Percentiles rank a stretch among this genome's conserved stretches.
Conservation (phyloP, 108 stramenopile genomes). For the Pseudonitzschia pungens region DNA sequence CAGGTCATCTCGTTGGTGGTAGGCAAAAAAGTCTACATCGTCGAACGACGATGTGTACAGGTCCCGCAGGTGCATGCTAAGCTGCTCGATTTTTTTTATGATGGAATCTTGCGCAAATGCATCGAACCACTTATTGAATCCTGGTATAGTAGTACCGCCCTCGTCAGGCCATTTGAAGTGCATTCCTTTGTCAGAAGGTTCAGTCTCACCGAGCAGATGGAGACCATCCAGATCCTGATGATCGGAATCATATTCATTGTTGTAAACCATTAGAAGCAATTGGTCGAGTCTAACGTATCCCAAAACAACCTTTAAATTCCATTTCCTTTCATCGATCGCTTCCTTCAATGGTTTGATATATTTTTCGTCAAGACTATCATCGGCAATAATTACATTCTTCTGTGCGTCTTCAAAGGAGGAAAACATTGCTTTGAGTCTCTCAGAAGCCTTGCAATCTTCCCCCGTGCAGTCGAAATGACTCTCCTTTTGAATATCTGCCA, state of each 20-base stretch:
- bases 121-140: constrained; percentile 8
- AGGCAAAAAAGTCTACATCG: constrained; percentile 3
- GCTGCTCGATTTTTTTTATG: not conserved
- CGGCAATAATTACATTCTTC: not conserved
- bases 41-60: constrained; percentile 8
- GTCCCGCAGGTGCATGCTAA: constrained; percentile 6
- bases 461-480: constrained; percentile 1
- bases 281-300: constrained; percentile 10
- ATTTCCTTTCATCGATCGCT: constrained; percentile 4
- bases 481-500: not conserved
- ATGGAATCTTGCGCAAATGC: not conserved
- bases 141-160: not conserved
- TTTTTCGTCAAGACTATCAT: constrained; percentile 11
- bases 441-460: constrained; percentile 2
- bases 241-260: not conserved
- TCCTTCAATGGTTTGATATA: constrained; percentile 9
- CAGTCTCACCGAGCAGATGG: not conserved
- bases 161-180: constrained; percentile 10
- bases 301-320: constrained; percentile 8
- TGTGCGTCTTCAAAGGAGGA: not conserved
- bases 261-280: constrained; percentile 6
- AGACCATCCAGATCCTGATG: not conserved
- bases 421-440: not conserved
- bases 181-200: not conserved
- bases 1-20: not conserved